Base-by-base conservation (phyloP, 768 basidiomycete species). In the Phylloporus arenicola region DNA sequence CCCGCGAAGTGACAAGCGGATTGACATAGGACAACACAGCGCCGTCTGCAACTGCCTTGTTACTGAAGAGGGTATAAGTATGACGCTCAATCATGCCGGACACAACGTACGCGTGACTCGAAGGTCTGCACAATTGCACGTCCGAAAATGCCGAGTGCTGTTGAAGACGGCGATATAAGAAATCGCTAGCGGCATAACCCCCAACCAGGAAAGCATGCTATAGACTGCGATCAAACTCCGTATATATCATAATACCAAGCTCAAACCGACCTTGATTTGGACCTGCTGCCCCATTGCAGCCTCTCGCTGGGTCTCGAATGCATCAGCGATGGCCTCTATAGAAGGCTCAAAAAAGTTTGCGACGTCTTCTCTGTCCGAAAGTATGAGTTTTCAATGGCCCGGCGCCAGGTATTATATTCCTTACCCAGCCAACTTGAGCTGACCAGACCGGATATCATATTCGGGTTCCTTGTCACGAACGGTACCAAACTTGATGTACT, bases 111-210 rank as follows among this genome's bases (percentile, higher is more conserved):
- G 74, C 68, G 50, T 76, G 73, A 37, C 70, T 72, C 45, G 77
- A 70, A 3, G 80, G 80, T 16, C 79, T 70, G 45, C 71, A 68
- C 5, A 82, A 59, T 10, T 68, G 63, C 3, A 79, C 57, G 0
- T 71, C 70, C 0, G 68, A 61, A 14, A 68, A 66, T 17, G 54
- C 58, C 1, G 77, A 57, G 2, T 65, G 58, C 16, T 63, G 56
- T n/a, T 72, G 22, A 24, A 24, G 22, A 24, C 22, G 22, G 22
- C 22, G 22, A 24, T 24, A 24, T 5, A 24, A 5, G 70, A 70
- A 79, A 24, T 74, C 72, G 44, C 70, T 79, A 10, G 75, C 73
- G 0, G 74, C 72, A 53, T 78, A 80, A 0, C 78, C 77, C 1
- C 79, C 78, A 2, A 80, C 77, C 3, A 83, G 69, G 33, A 78